Conservation (phyloP, 768 basidiomycete species). For the Phylloporus sp. region DNA sequence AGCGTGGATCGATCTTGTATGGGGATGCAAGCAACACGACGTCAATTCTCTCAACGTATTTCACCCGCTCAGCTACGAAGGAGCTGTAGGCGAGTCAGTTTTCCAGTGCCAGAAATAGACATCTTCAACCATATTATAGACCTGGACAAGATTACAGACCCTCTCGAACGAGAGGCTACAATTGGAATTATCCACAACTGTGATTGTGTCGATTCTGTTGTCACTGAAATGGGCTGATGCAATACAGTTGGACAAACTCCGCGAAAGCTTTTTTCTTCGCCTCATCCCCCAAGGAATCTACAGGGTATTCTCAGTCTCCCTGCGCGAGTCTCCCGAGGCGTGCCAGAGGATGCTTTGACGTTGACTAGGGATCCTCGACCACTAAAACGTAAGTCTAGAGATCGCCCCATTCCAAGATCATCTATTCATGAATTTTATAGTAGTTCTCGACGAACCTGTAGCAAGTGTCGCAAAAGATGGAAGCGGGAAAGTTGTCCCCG, state of each 20-base stretch:
- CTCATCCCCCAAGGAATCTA: slow-evolving; percentile 74
- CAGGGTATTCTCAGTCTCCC: slow-evolving; percentile 74
- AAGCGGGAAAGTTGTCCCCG: slow-evolving; percentile 49
- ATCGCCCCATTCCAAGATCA: not conserved
- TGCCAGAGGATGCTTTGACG: slow-evolving; percentile 79
- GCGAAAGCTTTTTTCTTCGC: slow-evolving; percentile 69
- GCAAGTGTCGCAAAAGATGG: slow-evolving; percentile 50
- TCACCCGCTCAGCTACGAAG: slow-evolving; percentile 92
- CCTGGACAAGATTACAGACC: slow-evolving; percentile 80
- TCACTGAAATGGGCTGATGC: not conserved
- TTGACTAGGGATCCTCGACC: slow-evolving; percentile 55
- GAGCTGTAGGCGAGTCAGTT: slow-evolving; percentile 61
- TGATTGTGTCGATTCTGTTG: slow-evolving; percentile 30
- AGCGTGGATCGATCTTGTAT: slow-evolving; percentile 92
- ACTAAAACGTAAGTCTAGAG: slow-evolving; percentile 46
- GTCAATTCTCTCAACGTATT: slow-evolving; percentile 75
- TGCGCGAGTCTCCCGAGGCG: slow-evolving; percentile 63
- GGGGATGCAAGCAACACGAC: slow-evolving; percentile 85
- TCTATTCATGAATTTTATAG: slow-evolving; percentile 22
- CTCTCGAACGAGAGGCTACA: slow-evolving; percentile 85
- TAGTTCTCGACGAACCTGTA: slow-evolving; percentile 38
- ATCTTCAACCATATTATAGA: slow-evolving; percentile 41
- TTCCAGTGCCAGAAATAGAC: not conserved
- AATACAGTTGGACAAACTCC: slow-evolving; percentile 90
- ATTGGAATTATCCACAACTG: slow-evolving; percentile 96